Evolutionary conservation across 176 grass and related monocot genomes (phyloP).

Genomic region (Cenchrus purpureus): DNA sequence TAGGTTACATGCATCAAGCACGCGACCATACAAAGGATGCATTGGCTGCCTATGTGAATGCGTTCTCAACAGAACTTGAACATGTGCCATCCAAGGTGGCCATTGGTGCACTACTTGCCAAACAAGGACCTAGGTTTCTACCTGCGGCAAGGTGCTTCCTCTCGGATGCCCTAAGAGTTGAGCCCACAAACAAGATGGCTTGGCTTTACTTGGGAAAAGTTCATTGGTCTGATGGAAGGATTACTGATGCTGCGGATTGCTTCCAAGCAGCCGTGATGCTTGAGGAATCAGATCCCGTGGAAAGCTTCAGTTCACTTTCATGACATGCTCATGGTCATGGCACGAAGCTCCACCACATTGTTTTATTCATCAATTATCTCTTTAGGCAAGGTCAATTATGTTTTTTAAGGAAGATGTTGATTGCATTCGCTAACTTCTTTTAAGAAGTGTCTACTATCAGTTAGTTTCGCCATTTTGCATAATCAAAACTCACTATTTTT

Average conservation of each 20-base stretch:
- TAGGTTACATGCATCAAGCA: slow-evolving; percentile 72
- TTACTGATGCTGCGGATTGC: slow-evolving; percentile 75
- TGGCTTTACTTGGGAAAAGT: slow-evolving; percentile 86
- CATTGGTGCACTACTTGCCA: slow-evolving; percentile 64
- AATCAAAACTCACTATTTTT: not conserved
- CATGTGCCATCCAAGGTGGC: slow-evolving; percentile 74
- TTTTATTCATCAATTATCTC: not conserved
- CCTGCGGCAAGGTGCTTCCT: slow-evolving; percentile 84
- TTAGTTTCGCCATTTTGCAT: not conserved
- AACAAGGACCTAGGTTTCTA: slow-evolving; percentile 65
- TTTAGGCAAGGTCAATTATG: slow-evolving; percentile 1
- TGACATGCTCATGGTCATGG: slow-evolving; percentile 24
- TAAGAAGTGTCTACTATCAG: not conserved
- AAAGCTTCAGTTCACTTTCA: slow-evolving; percentile 66
- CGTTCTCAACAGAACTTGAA: slow-evolving; percentile 60
- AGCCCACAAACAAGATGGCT: slow-evolving; percentile 76
- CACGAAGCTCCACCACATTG: not conserved
- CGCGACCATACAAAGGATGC: slow-evolving; percentile 46
- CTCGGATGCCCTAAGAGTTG: slow-evolving; percentile 73
- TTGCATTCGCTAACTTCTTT: not conserved
- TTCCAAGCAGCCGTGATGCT: slow-evolving; percentile 87
- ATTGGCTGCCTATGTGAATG: slow-evolving; percentile 63
- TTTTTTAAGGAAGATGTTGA: not conserved
- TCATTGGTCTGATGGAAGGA: slow-evolving; percentile 71
- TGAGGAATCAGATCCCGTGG: slow-evolving; percentile 89